Evolutionary conservation across 148 eudicot genomes (phyloP).

Genomic region (Arctostaphylos glauca): DNA sequence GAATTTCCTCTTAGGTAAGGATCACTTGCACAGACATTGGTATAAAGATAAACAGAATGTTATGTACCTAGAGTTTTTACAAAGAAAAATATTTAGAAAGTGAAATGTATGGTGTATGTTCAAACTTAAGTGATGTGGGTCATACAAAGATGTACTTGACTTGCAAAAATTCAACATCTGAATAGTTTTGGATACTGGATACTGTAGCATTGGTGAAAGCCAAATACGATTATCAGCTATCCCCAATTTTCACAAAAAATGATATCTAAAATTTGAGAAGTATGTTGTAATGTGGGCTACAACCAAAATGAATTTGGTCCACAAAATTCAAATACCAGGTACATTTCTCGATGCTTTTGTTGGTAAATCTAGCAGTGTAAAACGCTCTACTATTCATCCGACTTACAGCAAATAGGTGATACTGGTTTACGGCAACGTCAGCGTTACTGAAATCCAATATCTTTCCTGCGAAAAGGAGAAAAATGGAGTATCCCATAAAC

Average conservation of each 20-base stretch:
- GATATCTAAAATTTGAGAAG: neutral
- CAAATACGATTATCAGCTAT: neutral
- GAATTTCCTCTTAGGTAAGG: too few species aligned
- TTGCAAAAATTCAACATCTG: neutral
- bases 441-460: slow-evolving; percentile 81
- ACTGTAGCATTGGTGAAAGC: neutral
- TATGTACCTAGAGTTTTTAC: neutral
- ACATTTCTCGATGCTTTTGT: neutral
- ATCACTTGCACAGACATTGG: too few species aligned
- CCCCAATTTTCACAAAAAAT: neutral
- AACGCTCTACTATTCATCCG: slow-evolving; percentile 7
- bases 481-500: neutral
- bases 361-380: neutral
- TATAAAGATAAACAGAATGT: too few species aligned
- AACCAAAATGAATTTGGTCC: neutral
- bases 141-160: neutral
- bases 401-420: slow-evolving; percentile 65
- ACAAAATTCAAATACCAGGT: neutral
- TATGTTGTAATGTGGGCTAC: neutral
- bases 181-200: neutral
- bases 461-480: slow-evolving; percentile 44
- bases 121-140: neutral
- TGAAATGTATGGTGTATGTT: neutral
- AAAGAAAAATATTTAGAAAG: neutral
- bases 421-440: slow-evolving; percentile 78